phyloP scores from a whole-genome alignment of 1,139 yeast genomes.

The Protomyces gravidus region DNA sequence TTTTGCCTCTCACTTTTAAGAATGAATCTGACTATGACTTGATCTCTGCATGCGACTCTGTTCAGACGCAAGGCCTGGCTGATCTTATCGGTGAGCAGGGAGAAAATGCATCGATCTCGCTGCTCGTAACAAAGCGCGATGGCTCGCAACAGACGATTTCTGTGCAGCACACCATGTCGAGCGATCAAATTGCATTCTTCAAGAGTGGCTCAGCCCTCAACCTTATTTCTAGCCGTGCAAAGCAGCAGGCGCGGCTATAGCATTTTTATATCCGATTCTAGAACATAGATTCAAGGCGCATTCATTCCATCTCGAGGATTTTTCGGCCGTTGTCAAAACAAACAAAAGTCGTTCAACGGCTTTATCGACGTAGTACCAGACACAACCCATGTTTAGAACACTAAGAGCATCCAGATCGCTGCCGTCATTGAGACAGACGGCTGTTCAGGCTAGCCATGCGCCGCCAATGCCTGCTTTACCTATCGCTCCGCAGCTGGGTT shows the following conservation, averaged over 20 bases:
- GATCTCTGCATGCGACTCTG: conserved; percentile 67
- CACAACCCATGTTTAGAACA: conserved; percentile 8
- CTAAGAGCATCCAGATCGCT: conserved; percentile 16
- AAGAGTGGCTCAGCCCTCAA: conserved; percentile 97
- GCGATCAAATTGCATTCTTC: conserved; percentile 90
- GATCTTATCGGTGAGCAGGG: conserved; percentile 81
- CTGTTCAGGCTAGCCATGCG: conserved; percentile 1
- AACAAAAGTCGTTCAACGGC: background rate
- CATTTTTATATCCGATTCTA: too few relatives aligned
- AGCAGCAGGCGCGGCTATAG: conserved; percentile 37
- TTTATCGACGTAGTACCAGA: background rate
- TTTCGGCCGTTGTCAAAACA: too few relatives aligned
- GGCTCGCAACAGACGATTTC: conserved; percentile 67
- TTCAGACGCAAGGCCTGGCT: conserved; percentile 69
- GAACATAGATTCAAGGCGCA: too few relatives aligned
- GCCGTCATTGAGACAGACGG: conserved; percentile 22
- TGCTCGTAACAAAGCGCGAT: conserved; percentile 68
- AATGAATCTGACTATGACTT: conserved; percentile 82
- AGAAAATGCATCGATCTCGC: conserved; percentile 53
- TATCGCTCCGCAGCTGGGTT: background rate
- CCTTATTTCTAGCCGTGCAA: conserved; percentile 62
- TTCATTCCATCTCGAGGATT: too few relatives aligned
- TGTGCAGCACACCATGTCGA: conserved; percentile 92
- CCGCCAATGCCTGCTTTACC: conserved; percentile 17
- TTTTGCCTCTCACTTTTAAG: conserved; percentile 88